These are phyloP conservation scores for Aaosphaeria arxii DNA, from an alignment of 2,329 filamentous ascomycete genomes.

Conservation along the genomic window DNA sequence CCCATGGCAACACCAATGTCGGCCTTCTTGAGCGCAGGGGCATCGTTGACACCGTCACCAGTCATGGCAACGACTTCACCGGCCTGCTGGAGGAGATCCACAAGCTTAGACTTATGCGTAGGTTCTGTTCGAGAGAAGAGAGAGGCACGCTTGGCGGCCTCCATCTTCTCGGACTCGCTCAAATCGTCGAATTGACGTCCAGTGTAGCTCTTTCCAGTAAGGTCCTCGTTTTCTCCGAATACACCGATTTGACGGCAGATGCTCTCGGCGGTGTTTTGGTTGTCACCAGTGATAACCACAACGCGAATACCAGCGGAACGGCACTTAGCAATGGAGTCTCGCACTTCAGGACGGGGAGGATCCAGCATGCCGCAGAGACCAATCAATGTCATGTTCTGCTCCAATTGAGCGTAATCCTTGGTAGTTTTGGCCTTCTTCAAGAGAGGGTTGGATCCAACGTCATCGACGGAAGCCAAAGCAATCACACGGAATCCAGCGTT, in stretches of 20 bases:
- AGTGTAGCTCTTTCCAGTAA: constrained; percentile 90
- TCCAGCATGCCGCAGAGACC: constrained; percentile 96
- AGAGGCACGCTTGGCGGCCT: constrained; percentile 80
- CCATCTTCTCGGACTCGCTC: constrained; percentile 72
- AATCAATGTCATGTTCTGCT: constrained; percentile 91
- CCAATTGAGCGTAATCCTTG: constrained; percentile 78
- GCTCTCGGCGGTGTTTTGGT: constrained; percentile 94
- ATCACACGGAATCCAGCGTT: constrained; percentile 93
- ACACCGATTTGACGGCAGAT: constrained; percentile 97
- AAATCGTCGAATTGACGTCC: constrained; percentile 92
- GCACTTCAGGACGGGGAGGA: constrained; percentile 89
- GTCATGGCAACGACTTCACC: constrained; percentile 99
- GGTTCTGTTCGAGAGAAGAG: constrained; percentile 97
- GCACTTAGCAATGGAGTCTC: constrained; percentile 81
- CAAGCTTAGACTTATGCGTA: constrained; percentile 93
- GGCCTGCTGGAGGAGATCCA: constrained; percentile 89
- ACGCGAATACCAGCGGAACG: constrained; percentile 92
- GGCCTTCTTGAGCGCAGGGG: constrained; percentile 94
- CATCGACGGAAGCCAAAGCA: constrained; percentile 80
- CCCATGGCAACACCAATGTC: constrained; percentile 99
- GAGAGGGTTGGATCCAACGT: constrained; percentile 68
- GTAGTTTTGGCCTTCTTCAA: constrained; percentile 75
- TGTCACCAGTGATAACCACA: constrained; percentile 97
- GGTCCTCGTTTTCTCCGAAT: constrained; percentile 76
- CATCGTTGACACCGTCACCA: constrained; percentile 97